A percentile compares a stretch with the other conserved stretches of the same genome.
These are phyloP conservation scores for Aspergillus saccharolyticus DNA, from an alignment of 495 filamentous ascomycete genomes.

Conservation along the genomic window DNA sequence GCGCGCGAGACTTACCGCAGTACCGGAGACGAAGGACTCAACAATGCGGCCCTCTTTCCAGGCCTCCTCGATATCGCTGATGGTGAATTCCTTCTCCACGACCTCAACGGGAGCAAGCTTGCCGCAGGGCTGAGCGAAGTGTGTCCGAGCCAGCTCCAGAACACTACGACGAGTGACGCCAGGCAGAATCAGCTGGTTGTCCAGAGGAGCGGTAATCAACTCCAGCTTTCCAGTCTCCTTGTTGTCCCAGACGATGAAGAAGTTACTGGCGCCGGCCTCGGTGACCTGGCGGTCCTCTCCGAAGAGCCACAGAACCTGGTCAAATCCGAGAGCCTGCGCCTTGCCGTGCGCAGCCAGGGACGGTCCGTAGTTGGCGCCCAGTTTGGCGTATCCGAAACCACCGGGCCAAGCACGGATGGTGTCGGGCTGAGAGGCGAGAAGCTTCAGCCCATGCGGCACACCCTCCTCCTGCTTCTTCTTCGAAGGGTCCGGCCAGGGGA, in stretches of 20 bases:
- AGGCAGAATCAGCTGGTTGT: slow-evolving; percentile 75
- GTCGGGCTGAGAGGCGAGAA: slow-evolving; percentile 72
- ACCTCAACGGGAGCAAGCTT: slow-evolving; percentile 59
- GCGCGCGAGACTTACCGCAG: slow-evolving; percentile 56
- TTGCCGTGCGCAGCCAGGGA: slow-evolving; percentile 68
- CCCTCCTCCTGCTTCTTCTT: slow-evolving; percentile 28
- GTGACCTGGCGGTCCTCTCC: slow-evolving; percentile 70
- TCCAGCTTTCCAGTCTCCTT: slow-evolving; percentile 58
- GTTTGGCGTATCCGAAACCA: slow-evolving; percentile 84
- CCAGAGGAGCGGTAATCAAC: slow-evolving; percentile 77
- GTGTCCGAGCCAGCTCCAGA: slow-evolving; percentile 63
- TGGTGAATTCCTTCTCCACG: slow-evolving; percentile 74
- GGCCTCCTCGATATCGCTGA: slow-evolving; percentile 71
- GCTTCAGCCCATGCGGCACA: slow-evolving; percentile 55
- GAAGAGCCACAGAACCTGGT: slow-evolving; percentile 92
- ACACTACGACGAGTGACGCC: slow-evolving; percentile 78
- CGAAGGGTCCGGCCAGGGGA: slow-evolving; percentile 61
- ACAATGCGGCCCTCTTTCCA: slow-evolving; percentile 68
- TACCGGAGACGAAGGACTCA: slow-evolving; percentile 83
- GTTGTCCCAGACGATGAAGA: slow-evolving; percentile 79
- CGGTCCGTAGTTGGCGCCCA: slow-evolving; percentile 90
- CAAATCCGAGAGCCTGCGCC: slow-evolving; percentile 64
- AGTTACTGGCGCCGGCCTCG: slow-evolving; percentile 88
- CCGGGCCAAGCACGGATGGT: slow-evolving; percentile 88
- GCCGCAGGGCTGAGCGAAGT: slow-evolving; percentile 39